Evolutionary conservation across 371 early-diverging fungal species (phyloP), one percentile per base, ranked within the genome.

Genomic region (Mortierella sp.): DNA sequence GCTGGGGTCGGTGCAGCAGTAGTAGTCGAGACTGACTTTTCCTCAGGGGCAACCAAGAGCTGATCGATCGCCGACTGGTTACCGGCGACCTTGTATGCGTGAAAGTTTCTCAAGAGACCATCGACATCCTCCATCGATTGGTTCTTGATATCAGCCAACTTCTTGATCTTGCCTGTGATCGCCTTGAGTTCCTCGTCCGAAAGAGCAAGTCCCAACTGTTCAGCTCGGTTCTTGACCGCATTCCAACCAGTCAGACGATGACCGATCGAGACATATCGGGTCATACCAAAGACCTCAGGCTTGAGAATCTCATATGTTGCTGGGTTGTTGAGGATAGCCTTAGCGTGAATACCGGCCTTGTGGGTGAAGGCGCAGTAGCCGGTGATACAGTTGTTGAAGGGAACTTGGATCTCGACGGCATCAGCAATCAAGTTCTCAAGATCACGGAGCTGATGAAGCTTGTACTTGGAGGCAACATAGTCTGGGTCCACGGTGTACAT

Each of bases 261-360:
- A 44, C 97, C 97, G 61, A 98, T 97, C 55, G 93, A 92, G 64
- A 97, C 97, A 74, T 96, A 96, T 26, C 97, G 91, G n/a, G 95
- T 94, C 95, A 97, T 95, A 80, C 96, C 97, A 86, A 97, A 98
- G 82, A 97, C 97, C 82, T 96, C 94, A 45, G 97, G 98, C 84
- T 94, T 92, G 67, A 98, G 85, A 84, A 97, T 97, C 87, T 98
- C 98, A 75, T 98, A 98, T 4, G 97, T 97, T 61, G 91, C 89
- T 21, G 98, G 98, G 87, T 98, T 97, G 88, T 96, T 96, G 59
- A 98, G 88, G 74, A 98, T 96, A 59, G 98, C 98, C 86, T 98
- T 98, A 83, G 98, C 97, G 80, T 98, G 98, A 82, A 97, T 98
- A 76, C 98, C 98, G 51, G 98, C 97, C 90, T 98, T 98, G 88